Conservation (phyloP, 2,329 filamentous ascomycete species). For the Aspergillus tamarii region DNA sequence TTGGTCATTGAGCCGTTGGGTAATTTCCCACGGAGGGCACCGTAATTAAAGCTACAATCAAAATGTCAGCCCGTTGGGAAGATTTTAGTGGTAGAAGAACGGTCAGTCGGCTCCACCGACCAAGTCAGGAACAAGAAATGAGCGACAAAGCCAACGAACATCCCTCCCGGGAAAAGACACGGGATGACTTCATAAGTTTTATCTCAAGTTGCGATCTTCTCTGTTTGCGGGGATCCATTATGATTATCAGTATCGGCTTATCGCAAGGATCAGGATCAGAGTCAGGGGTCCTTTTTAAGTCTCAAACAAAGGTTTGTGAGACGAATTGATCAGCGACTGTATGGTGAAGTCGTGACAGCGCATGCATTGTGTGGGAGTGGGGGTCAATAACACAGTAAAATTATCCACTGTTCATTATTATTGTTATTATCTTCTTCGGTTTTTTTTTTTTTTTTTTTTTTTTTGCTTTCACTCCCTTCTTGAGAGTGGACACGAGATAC, state of each 20-base stretch:
- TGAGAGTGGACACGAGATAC: constrained; percentile 1
- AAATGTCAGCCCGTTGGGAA: not conserved
- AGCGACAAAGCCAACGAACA: constrained; percentile 17
- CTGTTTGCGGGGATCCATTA: constrained; percentile 7
- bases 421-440: not conserved
- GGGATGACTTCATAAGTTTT: constrained; percentile 16
- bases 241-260: not conserved
- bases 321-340: not conserved
- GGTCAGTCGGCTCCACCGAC: constrained; percentile 18
- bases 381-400: not conserved
- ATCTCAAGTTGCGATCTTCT: constrained; percentile 18
- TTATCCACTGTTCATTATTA: not conserved
- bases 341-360: not conserved
- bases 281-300: not conserved
- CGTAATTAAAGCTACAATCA: constrained; percentile 5
- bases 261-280: not conserved
- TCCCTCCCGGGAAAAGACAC: constrained; percentile 13
- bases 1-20: not conserved
- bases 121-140: constrained; percentile 23
- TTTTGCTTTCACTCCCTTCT: not conserved
- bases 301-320: not conserved
- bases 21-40: constrained; percentile 2
- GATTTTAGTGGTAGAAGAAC: not conserved
- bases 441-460: not conserved
- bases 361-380: not conserved